A percentile compares a stretch with the other conserved stretches of the same genome.
These are phyloP conservation scores for Diaporthe citri DNA, from an alignment of 2,329 filamentous ascomycete genomes.

Conservation along the genomic window DNA sequence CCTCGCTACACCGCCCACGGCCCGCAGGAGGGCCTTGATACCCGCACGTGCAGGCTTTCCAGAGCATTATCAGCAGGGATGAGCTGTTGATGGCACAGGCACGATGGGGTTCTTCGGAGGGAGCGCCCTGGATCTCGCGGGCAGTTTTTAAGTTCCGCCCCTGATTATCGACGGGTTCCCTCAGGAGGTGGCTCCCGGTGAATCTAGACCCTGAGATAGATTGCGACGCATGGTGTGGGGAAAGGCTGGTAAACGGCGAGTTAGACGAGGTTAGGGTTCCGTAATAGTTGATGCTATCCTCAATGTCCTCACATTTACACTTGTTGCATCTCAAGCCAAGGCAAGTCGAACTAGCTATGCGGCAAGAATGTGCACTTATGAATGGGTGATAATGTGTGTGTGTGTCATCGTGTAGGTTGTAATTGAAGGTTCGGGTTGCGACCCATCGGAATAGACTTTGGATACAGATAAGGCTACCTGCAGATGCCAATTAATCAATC, in stretches of 20 bases:
- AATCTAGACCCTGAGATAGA: conserved; percentile 12
- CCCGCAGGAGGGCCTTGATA: background rate
- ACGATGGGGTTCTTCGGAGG: background rate
- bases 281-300: background rate
- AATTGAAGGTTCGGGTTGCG: background rate
- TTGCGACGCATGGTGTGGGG: conserved; percentile 8
- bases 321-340: background rate
- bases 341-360: rapidly evolving
- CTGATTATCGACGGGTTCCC: conserved; percentile 19
- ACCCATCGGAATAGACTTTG: background rate
- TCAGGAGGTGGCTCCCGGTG: conserved; percentile 10
- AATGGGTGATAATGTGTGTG: background rate
- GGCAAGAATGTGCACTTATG: rapidly evolving
- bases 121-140: background rate
- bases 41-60: background rate
- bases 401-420: background rate
- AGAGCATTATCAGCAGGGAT: background rate
- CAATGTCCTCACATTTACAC: background rate
- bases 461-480: background rate
- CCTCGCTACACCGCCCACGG: background rate
- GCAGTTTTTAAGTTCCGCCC: background rate
- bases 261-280: conserved; percentile 5
- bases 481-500: background rate
- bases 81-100: background rate
- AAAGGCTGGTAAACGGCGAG: background rate